Conservation (phyloP, 176 grass and related monocot genomes). For the Musa itinerans region DNA sequence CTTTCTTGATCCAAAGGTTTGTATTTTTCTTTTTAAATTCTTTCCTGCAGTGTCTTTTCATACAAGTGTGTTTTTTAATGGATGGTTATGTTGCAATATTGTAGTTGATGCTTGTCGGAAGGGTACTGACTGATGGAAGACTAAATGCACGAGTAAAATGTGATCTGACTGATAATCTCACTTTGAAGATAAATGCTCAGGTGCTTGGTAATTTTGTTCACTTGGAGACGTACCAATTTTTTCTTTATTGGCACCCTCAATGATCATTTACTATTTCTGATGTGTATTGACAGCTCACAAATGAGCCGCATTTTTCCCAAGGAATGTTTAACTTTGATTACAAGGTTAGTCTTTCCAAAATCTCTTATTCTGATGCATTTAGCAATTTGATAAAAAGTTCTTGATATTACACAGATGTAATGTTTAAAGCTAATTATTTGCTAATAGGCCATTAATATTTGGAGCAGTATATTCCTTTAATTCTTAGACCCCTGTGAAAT, state of each 20-base stretch:
- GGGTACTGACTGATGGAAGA: conserved; percentile 41
- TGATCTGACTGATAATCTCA: conserved; percentile 38
- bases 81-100: conserved; percentile 9
- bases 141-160: conserved; percentile 44
- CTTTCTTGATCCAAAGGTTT: conserved; percentile 92
- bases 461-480: not conserved
- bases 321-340: conserved; percentile 53
- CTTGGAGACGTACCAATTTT: not conserved
- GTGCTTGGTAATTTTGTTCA: conserved; percentile 28
- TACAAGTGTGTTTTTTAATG: not conserved
- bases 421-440: not conserved
- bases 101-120: conserved; percentile 62
- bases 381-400: too few species aligned
- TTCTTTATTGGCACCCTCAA: not conserved
- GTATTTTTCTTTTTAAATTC: conserved; percentile 1
- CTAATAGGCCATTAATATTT: not conserved
- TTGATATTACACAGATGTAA: too few species aligned
- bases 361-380: too few species aligned
- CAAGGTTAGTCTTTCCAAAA: conserved; percentile 35
- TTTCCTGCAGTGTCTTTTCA: not conserved
- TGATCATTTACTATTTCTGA: conserved; percentile 3
- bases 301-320: conserved; percentile 54
- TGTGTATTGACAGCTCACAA: conserved; percentile 53
- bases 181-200: conserved; percentile 56
- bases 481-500: not conserved